These are phyloP conservation scores for Saccharum hybrid DNA, from an alignment of 202 grass and related monocot species.

Conservation along the genomic window DNA sequence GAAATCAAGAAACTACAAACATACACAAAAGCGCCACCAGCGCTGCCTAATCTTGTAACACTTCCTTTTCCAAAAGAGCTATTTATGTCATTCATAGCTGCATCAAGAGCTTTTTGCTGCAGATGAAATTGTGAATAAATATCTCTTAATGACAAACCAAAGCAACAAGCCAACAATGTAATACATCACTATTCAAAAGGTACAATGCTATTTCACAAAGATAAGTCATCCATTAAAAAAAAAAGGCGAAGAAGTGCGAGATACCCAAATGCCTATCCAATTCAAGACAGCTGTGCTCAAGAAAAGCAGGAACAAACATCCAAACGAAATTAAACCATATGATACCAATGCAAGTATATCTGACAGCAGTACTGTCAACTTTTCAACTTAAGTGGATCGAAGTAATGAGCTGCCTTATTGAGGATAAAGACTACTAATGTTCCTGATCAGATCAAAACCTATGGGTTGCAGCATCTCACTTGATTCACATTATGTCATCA, in stretches of 20 bases:
- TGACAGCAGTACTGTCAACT: not conserved
- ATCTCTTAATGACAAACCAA: slow-evolving; percentile 39
- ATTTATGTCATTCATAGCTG: slow-evolving; percentile 98
- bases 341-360: not conserved
- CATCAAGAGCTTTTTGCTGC: slow-evolving; percentile 94
- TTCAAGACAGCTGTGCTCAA: not conserved
- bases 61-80: slow-evolving; percentile 98
- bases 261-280: slow-evolving; percentile 4
- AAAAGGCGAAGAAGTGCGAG: not conserved
- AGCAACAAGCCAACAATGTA: not conserved
- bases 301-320: slow-evolving; percentile 15
- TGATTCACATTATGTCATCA: slow-evolving; percentile 6
- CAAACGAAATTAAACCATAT: slow-evolving; percentile 9
- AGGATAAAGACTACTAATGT: not conserved
- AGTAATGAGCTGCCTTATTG: not conserved
- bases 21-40: slow-evolving; percentile 92
- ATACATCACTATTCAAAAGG: slow-evolving; percentile 11
- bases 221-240: not conserved
- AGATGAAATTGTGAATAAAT: slow-evolving; percentile 42
- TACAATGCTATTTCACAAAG: not conserved
- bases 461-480: not conserved
- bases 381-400: not conserved
- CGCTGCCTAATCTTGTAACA: slow-evolving; percentile 95
- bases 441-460: not conserved
- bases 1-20: slow-evolving; percentile 32